phyloP scores from a whole-genome alignment of 495 filamentous ascomycete species.

The Penicillium pancosmium region DNA sequence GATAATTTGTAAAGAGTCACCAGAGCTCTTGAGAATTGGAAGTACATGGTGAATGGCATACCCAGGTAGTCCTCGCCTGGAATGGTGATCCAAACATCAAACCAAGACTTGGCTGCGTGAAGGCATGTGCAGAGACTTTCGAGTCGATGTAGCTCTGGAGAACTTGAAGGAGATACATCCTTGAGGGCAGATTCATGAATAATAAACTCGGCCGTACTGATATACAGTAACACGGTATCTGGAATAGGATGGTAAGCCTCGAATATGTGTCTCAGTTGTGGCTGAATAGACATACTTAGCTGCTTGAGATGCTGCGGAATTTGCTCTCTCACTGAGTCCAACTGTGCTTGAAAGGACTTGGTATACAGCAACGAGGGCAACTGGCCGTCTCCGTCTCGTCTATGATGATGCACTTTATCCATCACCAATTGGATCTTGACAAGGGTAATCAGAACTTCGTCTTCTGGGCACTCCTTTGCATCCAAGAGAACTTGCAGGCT shows the following conservation, averaged over 20 bases:
- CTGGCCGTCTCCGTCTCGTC: conserved; percentile 23
- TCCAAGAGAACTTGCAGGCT: conserved; percentile 48
- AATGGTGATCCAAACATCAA: conserved; percentile 38
- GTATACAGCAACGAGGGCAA: conserved; percentile 41
- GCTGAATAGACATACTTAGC: conserved; percentile 37
- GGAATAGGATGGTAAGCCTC: conserved; percentile 8
- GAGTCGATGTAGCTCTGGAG: conserved; percentile 32
- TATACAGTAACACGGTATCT: conserved; percentile 43
- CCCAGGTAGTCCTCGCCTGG: conserved; percentile 33
- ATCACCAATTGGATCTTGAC: conserved; percentile 50
- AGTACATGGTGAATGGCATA: conserved; percentile 39
- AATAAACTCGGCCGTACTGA: conserved; percentile 43
- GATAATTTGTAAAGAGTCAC: conserved; percentile 46
- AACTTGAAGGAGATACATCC: conserved; percentile 16
- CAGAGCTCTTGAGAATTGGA: conserved; percentile 45
- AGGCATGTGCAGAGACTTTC: conserved; percentile 40
- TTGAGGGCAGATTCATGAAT: conserved; percentile 47
- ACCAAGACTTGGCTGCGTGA: conserved; percentile 40
- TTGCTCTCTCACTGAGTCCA: conserved; percentile 39
- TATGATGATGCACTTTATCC: conserved; percentile 33
- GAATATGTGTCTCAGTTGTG: not conserved
- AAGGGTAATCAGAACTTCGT: conserved; percentile 52
- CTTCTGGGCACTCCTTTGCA: conserved; percentile 49
- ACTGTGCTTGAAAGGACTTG: conserved; percentile 45
- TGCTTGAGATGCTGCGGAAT: conserved; percentile 37